phyloP scores from a whole-genome alignment of 768 basidiomycete species.

The Boletus bicolor region DNA sequence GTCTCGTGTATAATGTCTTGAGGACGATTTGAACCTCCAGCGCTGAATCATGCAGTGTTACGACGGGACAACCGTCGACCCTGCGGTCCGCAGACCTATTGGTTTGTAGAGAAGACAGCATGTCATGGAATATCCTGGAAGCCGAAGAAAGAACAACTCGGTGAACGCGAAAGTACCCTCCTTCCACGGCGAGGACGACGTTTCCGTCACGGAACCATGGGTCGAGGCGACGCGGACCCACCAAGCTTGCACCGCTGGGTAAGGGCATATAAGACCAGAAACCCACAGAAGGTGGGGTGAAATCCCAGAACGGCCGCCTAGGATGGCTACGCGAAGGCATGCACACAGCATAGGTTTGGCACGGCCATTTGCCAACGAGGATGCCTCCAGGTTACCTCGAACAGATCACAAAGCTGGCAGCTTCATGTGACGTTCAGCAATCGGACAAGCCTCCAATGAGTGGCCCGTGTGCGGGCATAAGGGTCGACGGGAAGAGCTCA shows the following conservation, averaged over 20 bases:
- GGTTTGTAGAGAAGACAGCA: slow-evolving; percentile 13
- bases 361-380: slow-evolving; percentile 28
- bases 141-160: slow-evolving; percentile 21
- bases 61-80: slow-evolving; percentile 25
- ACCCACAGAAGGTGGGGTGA: slow-evolving; percentile 7
- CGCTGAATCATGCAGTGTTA: slow-evolving; percentile 17
- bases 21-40: slow-evolving; percentile 26
- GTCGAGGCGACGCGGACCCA: slow-evolving; percentile 20
- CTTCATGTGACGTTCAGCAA: slow-evolving; percentile 8
- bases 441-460: neutral
- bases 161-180: slow-evolving; percentile 21
- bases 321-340: slow-evolving; percentile 17
- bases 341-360: slow-evolving; percentile 23
- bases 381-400: slow-evolving; percentile 24
- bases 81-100: slow-evolving; percentile 11
- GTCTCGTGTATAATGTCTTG: slow-evolving; percentile 21
- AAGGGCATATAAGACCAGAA: slow-evolving; percentile 23
- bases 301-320: slow-evolving; percentile 13
- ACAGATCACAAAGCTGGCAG: slow-evolving; percentile 10
- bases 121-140: slow-evolving; percentile 20
- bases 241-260: slow-evolving; percentile 8
- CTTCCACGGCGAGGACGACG: slow-evolving; percentile 23
- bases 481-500: too few relatives aligned
- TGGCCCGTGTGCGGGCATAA: too few relatives aligned
- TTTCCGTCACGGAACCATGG: slow-evolving; percentile 26